Percentiles rank a stretch among this genome's conserved stretches.
These are phyloP conservation scores for Maudiozyma humilis DNA, from an alignment of 1,139 yeast species.

Conservation along the genomic window DNA sequence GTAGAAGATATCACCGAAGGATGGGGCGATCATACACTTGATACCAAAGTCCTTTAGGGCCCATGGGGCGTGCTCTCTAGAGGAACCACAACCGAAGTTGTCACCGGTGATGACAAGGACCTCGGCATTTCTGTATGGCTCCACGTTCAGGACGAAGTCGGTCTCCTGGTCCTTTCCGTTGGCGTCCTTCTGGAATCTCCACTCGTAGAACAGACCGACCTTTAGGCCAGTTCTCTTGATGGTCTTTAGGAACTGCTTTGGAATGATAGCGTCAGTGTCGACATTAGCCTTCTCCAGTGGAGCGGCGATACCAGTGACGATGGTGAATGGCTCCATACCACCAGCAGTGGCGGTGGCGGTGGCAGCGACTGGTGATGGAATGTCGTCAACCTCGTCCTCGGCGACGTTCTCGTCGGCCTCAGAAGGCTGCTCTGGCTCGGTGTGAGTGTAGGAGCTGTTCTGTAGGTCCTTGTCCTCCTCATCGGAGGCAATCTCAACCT, in stretches of 20 bases:
- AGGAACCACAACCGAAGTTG: slow-evolving; percentile 97
- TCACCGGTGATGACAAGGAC: slow-evolving; percentile 89
- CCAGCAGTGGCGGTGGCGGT: slow-evolving; percentile 31
- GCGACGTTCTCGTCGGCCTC: slow-evolving; percentile 31
- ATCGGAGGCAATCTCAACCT: slow-evolving; percentile 49
- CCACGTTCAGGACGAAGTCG: slow-evolving; percentile 79
- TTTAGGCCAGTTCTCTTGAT: slow-evolving; percentile 93
- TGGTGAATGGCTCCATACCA: slow-evolving; percentile 70
- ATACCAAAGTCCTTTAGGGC: slow-evolving; percentile 96
- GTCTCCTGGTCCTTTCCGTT: slow-evolving; percentile 74
- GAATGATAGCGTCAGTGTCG: slow-evolving; percentile 97
- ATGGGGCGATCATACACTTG: slow-evolving; percentile 90
- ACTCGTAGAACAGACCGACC: slow-evolving; percentile 82
- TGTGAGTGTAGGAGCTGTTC: slow-evolving; percentile 42
- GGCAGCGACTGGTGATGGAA: slow-evolving; percentile 39
- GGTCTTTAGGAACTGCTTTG: slow-evolving; percentile 94
- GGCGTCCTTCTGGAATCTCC: slow-evolving; percentile 62
- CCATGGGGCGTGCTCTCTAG: slow-evolving; percentile 99
- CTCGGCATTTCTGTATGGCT: slow-evolving; percentile 71
- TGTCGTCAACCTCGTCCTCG: slow-evolving; percentile 45
- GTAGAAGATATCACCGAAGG: slow-evolving; percentile 96
- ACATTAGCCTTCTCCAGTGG: slow-evolving; percentile 91
- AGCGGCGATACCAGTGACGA: slow-evolving; percentile 80
- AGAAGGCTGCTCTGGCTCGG: slow-evolving; percentile 42
- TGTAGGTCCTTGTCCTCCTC: slow-evolving; percentile 30